phyloP scores from a whole-genome alignment of 495 filamentous ascomycete species.

The Aspergillus campestris region DNA sequence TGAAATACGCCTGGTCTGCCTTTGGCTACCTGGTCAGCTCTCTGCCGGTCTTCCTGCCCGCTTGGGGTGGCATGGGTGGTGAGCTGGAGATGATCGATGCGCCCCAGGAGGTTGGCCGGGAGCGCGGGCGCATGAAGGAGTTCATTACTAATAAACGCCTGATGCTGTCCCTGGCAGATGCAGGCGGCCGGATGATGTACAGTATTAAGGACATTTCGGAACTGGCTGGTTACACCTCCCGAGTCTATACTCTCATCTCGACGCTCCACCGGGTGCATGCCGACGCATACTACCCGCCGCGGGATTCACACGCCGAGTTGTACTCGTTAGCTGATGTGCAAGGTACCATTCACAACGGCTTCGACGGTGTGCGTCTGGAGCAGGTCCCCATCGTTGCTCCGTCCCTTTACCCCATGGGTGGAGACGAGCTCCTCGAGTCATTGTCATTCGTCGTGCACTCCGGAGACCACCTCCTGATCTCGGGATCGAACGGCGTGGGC shows the following conservation, averaged over 20 bases:
- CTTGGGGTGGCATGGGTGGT: conserved; percentile 81
- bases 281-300: conserved; percentile 67
- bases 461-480: conserved; percentile 90
- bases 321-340: conserved; percentile 86
- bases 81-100: conserved; percentile 50
- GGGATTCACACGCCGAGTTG: conserved; percentile 61
- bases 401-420: conserved; percentile 65
- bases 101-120: conserved; percentile 44
- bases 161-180: conserved; percentile 96
- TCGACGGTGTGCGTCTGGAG: conserved; percentile 89
- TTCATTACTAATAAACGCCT: conserved; percentile 99
- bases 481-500: conserved; percentile 89
- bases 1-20: conserved; percentile 98
- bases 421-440: conserved; percentile 82
- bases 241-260: conserved; percentile 90
- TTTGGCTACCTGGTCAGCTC: conserved; percentile 93
- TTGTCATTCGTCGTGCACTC: conserved; percentile 79
- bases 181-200: conserved; percentile 98
- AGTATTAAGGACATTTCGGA: conserved; percentile 94
- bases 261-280: conserved; percentile 93
- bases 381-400: conserved; percentile 90
- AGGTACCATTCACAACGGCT: conserved; percentile 87
- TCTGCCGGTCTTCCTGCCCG: conserved; percentile 87
- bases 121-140: conserved; percentile 87
- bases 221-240: conserved; percentile 89